Evolutionary conservation across 139 green algal species (phyloP).

Genomic region (Chlamydomonas sphaeroides): DNA sequence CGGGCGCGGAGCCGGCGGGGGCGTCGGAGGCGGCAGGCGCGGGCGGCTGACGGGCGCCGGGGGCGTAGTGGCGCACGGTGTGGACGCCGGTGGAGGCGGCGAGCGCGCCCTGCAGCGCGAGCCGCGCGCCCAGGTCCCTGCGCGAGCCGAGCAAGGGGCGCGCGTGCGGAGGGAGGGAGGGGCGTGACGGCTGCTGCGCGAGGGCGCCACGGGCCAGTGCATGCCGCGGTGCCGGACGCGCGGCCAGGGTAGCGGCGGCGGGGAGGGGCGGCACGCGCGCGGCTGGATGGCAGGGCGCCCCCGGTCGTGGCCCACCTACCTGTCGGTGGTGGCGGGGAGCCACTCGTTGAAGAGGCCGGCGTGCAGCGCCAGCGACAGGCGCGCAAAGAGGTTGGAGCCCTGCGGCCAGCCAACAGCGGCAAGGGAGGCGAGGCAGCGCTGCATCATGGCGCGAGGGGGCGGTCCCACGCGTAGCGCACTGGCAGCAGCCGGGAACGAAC

Average conservation of each 20-base stretch:
- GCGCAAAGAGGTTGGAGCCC: conserved; percentile 38
- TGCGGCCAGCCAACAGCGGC: too few species aligned
- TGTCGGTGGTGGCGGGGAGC: conserved; percentile 39
- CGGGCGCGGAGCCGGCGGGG: not conserved
- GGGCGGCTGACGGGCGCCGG: not conserved
- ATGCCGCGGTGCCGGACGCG: not conserved
- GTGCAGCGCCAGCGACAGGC: conserved; percentile 1
- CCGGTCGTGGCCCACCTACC: not conserved
- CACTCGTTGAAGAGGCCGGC: conserved; percentile 40
- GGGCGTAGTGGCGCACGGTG: conserved; percentile 41
- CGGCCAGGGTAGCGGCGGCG: too few species aligned
- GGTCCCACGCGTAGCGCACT: too few species aligned
- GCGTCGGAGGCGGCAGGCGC: not conserved
- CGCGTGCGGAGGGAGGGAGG: not conserved
- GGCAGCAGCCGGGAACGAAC: too few species aligned
- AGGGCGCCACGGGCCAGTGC: too few species aligned
- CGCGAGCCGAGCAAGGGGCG: too few species aligned
- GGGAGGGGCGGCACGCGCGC: too few species aligned
- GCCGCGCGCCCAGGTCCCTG: conserved; percentile 30
- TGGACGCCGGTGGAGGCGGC: not conserved
- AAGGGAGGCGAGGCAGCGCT: too few species aligned
- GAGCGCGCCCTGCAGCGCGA: not conserved
- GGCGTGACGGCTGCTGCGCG: not conserved
- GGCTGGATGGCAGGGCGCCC: too few species aligned
- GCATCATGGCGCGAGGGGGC: too few species aligned